Base-by-base conservation (phyloP, 768 basidiomycete species). In the Leucogyrophana mollusca region DNA sequence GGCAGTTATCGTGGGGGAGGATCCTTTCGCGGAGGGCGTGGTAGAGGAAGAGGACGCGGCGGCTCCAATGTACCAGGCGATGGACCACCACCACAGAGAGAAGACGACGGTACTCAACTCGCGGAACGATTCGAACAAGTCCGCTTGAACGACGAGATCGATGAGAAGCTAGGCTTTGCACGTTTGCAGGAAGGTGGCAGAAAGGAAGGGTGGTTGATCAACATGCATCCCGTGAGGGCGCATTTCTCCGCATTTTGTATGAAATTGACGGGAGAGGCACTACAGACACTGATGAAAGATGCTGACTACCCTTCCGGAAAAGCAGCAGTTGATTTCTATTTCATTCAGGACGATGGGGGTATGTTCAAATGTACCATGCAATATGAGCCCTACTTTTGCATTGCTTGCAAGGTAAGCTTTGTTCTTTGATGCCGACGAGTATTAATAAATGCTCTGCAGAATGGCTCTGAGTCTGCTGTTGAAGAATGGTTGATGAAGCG, bases 401-500 rank as follows among this genome's bases (percentile, higher is more conserved):
- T 98, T 47, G 87, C 85, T 3, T 94, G 91, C 81, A 89, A 95
- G 74, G 95, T 93, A 41, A 45, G 78, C 64, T n/a, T 36, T 6
- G n/a, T 41, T 21, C 36, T 32, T 25, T 10, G 27, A 30, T 45
- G n/a, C 20, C 21, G 16, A 13, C 23, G 9, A 16, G 47, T 9
- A 44, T n/a, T 49, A 49, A 32, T 53, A 43, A 46, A 3, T 32
- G 47, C 22, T 21, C 16, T 45, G 34, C 58, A 94, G 94, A 71
- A 68, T 47, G 94, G 94, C 1, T 85, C 85, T 40, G 95, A 98
- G 64, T 84, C 86, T 1, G 79, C 77, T 7, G 87, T 97, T 10
- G 96, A 99, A 66, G 95, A 98, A 68, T 99, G 92, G 90, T 70
- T 98, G 8, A 77, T 87, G 67, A 94, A 95, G 68, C 86, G 84